phyloP scores from a whole-genome alignment of 768 basidiomycete species.

The Leucosporidium yakuticum region DNA sequence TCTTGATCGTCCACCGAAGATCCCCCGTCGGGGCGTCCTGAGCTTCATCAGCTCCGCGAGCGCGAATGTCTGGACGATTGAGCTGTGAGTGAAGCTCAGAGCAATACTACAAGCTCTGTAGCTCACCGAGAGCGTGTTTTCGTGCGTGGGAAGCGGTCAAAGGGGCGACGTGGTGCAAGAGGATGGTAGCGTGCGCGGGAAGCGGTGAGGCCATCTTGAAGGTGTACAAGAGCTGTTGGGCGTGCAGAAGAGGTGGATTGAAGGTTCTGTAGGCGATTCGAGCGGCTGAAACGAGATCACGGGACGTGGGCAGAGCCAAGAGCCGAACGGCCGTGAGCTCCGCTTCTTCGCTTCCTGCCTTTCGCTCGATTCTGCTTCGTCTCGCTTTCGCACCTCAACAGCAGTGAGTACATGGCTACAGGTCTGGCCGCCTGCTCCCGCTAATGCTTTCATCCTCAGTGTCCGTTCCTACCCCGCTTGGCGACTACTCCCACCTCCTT shows the following conservation, averaged over 20 bases:
- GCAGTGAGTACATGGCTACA: no score
- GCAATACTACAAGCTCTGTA: no score
- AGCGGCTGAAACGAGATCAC: no score
- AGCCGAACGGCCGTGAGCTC: no score
- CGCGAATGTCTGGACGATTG: not conserved
- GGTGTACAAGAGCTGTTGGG: no score
- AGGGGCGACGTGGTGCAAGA: not conserved
- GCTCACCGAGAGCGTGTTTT: not conserved
- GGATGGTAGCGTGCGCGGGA: not conserved
- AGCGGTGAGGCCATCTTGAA: no score
- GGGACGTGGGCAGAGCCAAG: no score
- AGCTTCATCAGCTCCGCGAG: not conserved
- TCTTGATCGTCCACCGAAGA: not conserved
- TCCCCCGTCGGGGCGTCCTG: not conserved
- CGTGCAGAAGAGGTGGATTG: no score
- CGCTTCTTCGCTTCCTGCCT: no score
- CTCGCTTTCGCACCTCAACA: no score
- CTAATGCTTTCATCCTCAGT: not conserved
- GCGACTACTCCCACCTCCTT: conserved; percentile 57
- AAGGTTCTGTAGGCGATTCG: no score
- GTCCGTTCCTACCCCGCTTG: conserved; percentile 21
- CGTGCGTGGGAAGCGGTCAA: not conserved
- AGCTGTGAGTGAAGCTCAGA: not conserved
- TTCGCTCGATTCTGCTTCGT: no score
- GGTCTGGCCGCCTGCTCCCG: not conserved